These are phyloP conservation scores for Flaveria brownii DNA, from an alignment of 129 eudicot genomes.

Conservation along the genomic window DNA sequence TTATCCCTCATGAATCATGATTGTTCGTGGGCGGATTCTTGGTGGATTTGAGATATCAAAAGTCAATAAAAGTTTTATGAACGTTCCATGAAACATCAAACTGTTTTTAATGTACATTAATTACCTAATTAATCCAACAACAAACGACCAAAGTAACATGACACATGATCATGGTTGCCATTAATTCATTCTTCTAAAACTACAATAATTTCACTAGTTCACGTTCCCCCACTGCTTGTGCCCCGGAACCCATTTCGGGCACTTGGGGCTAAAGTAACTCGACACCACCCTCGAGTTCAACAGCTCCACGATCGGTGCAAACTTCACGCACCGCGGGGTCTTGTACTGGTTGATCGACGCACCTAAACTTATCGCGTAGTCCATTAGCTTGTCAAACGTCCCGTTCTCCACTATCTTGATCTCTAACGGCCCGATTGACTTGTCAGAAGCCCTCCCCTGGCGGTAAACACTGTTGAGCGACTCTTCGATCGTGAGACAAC, in stretches of 20 bases:
- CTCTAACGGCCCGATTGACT: constrained; percentile 80
- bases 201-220: constrained; percentile 33
- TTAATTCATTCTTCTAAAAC: constrained; percentile 21
- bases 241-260: constrained; percentile 76
- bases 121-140: constrained; percentile 36
- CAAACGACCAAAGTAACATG: constrained; percentile 40
- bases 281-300: constrained; percentile 61
- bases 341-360: constrained; percentile 87
- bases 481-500: constrained; percentile 66
- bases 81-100: constrained; percentile 40
- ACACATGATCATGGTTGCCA: constrained; percentile 28
- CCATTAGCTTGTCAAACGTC: constrained; percentile 86
- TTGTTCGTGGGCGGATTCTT: constrained; percentile 45
- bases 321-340: constrained; percentile 77
- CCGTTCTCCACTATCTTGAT: constrained; percentile 68
- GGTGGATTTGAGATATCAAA: constrained; percentile 45
- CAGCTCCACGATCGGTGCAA: constrained; percentile 67
- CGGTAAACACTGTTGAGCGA: constrained; percentile 68
- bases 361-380: constrained; percentile 68
- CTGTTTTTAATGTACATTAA: constrained; percentile 50
- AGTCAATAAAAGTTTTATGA: constrained; percentile 30
- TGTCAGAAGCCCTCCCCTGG: constrained; percentile 61
- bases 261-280: constrained; percentile 69
- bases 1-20: constrained; percentile 47
- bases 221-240: constrained; percentile 56